Percentiles rank a stretch among this genome's conserved stretches.
Evolutionary conservation across 2,329 filamentous ascomycete species (phyloP).

Genomic region (Elsinoe batatas): DNA sequence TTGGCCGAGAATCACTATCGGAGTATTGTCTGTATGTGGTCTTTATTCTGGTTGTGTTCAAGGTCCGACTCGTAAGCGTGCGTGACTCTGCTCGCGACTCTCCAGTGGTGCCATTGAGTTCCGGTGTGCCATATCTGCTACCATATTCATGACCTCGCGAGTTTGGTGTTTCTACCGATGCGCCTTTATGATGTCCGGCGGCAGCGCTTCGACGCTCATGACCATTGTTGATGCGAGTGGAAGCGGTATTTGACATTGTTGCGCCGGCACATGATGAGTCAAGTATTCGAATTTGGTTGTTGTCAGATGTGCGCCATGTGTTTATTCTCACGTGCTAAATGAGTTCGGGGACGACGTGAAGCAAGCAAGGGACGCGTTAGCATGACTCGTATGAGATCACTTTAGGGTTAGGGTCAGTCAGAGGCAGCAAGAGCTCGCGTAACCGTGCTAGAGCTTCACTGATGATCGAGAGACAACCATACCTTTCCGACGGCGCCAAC

Average conservation of each 20-base stretch:
- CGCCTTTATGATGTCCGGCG: neutral
- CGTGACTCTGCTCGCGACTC: constrained; percentile 5
- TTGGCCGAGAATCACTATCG: neutral
- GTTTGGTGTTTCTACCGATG: constrained; percentile 5
- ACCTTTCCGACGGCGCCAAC: neutral
- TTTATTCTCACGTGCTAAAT: neutral
- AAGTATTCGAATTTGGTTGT: neutral
- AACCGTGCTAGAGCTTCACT: neutral
- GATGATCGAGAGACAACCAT: neutral
- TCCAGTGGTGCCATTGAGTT: neutral
- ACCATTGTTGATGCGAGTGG: neutral
- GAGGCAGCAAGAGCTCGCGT: constrained; percentile 11
- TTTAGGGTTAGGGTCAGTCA: neutral
- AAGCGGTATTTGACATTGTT: constrained; percentile 8
- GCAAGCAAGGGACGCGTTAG: neutral
- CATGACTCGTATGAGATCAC: neutral
- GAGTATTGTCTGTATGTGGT: constrained; percentile 9
- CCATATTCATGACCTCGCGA: constrained; percentile 7
- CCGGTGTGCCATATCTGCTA: constrained; percentile 9
- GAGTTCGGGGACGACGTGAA: constrained; percentile 2
- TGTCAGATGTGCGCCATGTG: neutral
- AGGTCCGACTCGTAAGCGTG: neutral
- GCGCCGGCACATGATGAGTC: neutral
- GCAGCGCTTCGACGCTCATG: constrained; percentile 7
- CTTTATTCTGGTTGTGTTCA: constrained; percentile 11